Percentiles rank a stretch among this genome's conserved stretches.
phyloP scores from a whole-genome alignment of 2,329 filamentous ascomycete species.

The Colletotrichum abscissum region DNA sequence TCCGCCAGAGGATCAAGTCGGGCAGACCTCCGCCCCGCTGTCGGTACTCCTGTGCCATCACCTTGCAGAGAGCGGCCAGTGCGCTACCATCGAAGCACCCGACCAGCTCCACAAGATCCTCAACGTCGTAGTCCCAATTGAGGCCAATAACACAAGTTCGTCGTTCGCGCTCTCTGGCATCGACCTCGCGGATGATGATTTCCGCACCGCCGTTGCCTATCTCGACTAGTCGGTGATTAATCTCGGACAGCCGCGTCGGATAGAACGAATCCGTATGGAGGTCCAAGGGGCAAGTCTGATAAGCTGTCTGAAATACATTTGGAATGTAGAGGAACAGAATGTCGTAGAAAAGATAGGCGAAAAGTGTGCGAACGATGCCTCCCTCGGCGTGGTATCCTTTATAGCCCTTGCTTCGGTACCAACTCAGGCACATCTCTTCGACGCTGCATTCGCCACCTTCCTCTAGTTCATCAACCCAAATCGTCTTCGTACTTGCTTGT shows the following conservation, averaged over 20 bases:
- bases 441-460: conserved; percentile 82
- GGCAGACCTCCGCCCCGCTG: conserved; percentile 89
- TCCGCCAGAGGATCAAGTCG: conserved; percentile 90
- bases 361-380: conserved; percentile 90
- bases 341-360: conserved; percentile 92
- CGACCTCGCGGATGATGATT: conserved; percentile 73
- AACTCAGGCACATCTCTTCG: conserved; percentile 91
- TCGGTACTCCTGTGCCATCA: conserved; percentile 94
- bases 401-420: conserved; percentile 86
- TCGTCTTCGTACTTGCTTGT: conserved; percentile 74
- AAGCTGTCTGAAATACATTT: conserved; percentile 96
- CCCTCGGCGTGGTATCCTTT: conserved; percentile 96
- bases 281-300: conserved; percentile 93
- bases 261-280: conserved; percentile 95
- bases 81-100: conserved; percentile 83
- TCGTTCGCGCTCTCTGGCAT: conserved; percentile 74
- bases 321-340: conserved; percentile 92
- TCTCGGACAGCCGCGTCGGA: conserved; percentile 84
- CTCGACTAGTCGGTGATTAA: conserved; percentile 86
- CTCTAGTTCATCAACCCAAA: conserved; percentile 86
- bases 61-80: conserved; percentile 87
- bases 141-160: conserved; percentile 91
- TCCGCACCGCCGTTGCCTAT: conserved; percentile 86
- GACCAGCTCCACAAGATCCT: conserved; percentile 84
- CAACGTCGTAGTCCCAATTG: conserved; percentile 86